Base-by-base conservation (phyloP, 352 stramenopile genomes). In the Phytophthora idaei region DNA sequence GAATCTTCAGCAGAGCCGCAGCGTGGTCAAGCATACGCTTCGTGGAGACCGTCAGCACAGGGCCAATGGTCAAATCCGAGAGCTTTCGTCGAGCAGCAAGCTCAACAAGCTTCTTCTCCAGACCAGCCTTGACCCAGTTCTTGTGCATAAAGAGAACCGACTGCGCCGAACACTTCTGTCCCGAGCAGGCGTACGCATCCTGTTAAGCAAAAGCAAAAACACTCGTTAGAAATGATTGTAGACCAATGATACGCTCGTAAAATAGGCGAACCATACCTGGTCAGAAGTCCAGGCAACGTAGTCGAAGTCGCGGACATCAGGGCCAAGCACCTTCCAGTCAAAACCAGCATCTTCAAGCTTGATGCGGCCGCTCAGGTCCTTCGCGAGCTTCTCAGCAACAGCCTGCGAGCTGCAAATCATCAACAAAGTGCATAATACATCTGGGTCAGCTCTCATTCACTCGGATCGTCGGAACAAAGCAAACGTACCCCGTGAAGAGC, bases 131-230 rank as follows among this genome's bases (percentile, higher is more conserved):
- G 49, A 69, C 59, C 96, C 97, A 99, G 81, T 99, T 99, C 70
- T 98, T 95, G 83, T 99, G 97, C 76, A 98, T 93, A 80, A 99
- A 99, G 31, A 99, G 80, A 60, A 99, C 98, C 48, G 95, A 99
- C 78, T 99, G 94, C 9, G 97, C 97, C 15, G 94, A 99, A 83
- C 97, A 99, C 87, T 99, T 99, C 78, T 99, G 98, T 37, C 97
- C 97, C n/a, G 89, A 97, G 71, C 87, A 98, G 25, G 97, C 97
- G 71, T 99, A 99, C 8, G 97, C 97, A 78, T 99, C 97, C 88
- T 85, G 55, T 6, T 29, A 21, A 21, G 21, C 21, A 34, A 52
- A 66, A 50, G 25, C 10, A 42, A 39, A 53, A 11, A 36, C 14
- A 47, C 3, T 58, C 4, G 54, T 61, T 65, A 72, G 41, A 36